Percentiles rank a stretch among this genome's conserved stretches.
Conservation (phyloP, 1,139 yeast species). For the Kodamaea arcana region DNA sequence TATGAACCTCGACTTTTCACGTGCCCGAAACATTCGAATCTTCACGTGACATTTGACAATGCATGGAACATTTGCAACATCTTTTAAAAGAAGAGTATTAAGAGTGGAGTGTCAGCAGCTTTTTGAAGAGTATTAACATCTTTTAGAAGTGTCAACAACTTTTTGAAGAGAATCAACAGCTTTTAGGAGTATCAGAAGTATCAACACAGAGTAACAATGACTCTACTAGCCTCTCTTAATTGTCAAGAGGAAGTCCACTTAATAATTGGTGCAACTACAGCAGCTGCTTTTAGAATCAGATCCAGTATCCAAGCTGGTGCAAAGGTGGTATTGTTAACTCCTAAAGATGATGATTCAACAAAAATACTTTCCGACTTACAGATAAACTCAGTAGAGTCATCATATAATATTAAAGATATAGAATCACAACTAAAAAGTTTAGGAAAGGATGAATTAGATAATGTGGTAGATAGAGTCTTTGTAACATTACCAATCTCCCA, state of each 20-base stretch:
- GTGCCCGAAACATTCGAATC: too few species aligned
- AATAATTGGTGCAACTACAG: constrained; percentile 56
- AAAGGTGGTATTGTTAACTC: constrained; percentile 43
- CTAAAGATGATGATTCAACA: constrained; percentile 16
- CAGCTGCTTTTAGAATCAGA: constrained; percentile 48
- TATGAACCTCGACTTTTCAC: too few species aligned
- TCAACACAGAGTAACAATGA: too few species aligned
- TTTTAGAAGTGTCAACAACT: too few species aligned
- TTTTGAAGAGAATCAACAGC: too few species aligned
- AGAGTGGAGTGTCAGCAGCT: too few species aligned
- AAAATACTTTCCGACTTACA: constrained; percentile 11
- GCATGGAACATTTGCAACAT: neutral
- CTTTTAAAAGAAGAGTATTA: neutral
- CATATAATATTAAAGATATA: constrained; percentile 24
- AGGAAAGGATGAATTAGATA: constrained; percentile 63
- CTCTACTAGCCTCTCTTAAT: constrained; percentile 47
- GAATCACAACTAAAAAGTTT: constrained; percentile 32
- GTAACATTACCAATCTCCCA: constrained; percentile 42
- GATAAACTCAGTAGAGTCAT: constrained; percentile 1
- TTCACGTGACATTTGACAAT: constrained; percentile 14
- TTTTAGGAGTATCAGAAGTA: too few species aligned
- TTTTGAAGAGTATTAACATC: too few species aligned
- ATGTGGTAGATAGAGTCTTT: constrained; percentile 72
- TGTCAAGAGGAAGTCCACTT: constrained; percentile 55
- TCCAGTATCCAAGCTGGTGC: constrained; percentile 57